Evolutionary conservation across 805 yeast genomes (phyloP), one percentile per base, ranked within the genome.

Genomic region (Clavispora fructus): DNA sequence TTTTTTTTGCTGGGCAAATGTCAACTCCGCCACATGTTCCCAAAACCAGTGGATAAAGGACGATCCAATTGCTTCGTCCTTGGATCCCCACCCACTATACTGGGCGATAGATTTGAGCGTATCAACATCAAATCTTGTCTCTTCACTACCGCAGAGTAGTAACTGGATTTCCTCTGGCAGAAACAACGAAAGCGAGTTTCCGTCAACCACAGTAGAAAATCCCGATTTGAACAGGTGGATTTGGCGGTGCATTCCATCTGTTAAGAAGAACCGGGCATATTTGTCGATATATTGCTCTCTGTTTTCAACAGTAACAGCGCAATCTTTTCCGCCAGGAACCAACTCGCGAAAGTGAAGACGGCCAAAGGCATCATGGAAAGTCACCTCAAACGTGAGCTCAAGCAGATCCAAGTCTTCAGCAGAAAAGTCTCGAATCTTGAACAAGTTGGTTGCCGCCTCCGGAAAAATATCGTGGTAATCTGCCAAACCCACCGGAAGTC

Each of bases 101-200:
- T 76, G 80, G 0, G 97, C 85, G 0, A 90, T 82, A 0, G 90
- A 77, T 47, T 79, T 75, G 46, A 94, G 65, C 6, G 84, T 75
- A 3, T 73, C 78, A 4, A 83, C 71, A 58, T 92, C 97, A 30
- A 85, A 65, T 19, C 75, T 78, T 16, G 69, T 69, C 50, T 85
- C 88, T 40, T 80, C 80, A 28, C 82, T 79, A 1, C 98, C 97
- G 48, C 92, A 82, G 4, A 91, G 65, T 7, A 92, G 68, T 54
- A 84, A 67, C 57, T 87, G 91, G 29, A 94, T 76, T 60, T 92
- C 99, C 44, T 82, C 84, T 0, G 95, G 85, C 43, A 85, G 77
- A 58, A 94, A 88, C 37, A 92, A 62, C 0, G 87, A 75, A n/a
- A 90, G 64, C 0, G 92, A 92, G 56, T 86, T 83, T 0, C 92